Conservation (phyloP, 305 asterid genomes). For the Fraxinus greggii region DNA sequence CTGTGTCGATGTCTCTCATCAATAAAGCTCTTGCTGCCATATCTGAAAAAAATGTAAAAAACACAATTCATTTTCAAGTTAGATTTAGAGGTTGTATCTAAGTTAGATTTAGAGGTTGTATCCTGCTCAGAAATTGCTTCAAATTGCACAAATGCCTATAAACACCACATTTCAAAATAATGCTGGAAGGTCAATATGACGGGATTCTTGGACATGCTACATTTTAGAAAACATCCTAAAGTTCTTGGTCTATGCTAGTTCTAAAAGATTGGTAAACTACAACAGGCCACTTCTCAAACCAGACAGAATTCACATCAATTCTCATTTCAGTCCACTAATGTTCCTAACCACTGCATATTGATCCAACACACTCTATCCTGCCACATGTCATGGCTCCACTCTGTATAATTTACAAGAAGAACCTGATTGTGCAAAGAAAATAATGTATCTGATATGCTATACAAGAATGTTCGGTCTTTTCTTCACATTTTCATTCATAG, state of each 20-base stretch:
- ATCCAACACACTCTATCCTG: not conserved
- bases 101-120: constrained; percentile 12
- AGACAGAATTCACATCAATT: not conserved
- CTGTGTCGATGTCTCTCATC: constrained; percentile 98
- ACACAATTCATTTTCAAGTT: not conserved
- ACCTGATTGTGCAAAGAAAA: not conserved
- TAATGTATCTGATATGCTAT: not conserved
- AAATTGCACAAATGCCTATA: not conserved
- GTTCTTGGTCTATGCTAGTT: not conserved
- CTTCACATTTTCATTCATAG: not conserved
- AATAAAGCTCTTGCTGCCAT: constrained; percentile 50
- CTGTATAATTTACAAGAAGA: not conserved
- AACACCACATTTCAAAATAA: not conserved
- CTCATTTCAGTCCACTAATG: not conserved
- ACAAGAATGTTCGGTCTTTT: not conserved
- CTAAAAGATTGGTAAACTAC: not conserved
- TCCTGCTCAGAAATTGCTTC: not conserved
- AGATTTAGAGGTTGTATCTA: constrained; percentile 9
- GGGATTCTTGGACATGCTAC: not conserved
- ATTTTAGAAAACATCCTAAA: not conserved
- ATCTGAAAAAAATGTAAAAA: constrained; percentile 38
- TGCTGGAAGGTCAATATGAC: not conserved
- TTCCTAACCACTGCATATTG: not conserved
- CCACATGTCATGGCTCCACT: not conserved
- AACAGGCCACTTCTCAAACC: not conserved